Evolutionary conservation across 2,329 filamentous ascomycete genomes (phyloP).

Genomic region (Fusarium sp.): DNA sequence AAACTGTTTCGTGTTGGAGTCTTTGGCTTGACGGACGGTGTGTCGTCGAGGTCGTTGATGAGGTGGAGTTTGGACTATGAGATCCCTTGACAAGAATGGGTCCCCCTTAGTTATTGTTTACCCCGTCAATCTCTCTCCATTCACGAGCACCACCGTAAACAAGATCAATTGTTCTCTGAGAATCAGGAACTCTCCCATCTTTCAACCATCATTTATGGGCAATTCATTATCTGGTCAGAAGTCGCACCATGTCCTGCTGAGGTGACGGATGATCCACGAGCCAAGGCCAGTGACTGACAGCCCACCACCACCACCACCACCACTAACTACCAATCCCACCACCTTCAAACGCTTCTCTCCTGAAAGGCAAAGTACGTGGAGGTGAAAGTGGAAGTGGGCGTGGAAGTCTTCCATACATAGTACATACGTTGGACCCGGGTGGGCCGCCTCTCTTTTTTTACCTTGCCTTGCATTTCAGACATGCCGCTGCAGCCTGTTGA

Average conservation of each 20-base stretch:
- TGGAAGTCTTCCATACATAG: slow-evolving; percentile 2
- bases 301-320: slow-evolving; percentile 15
- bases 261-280: slow-evolving; percentile 21
- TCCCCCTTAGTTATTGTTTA: slow-evolving; percentile 6
- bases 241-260: slow-evolving; percentile 17
- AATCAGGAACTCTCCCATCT: background rate
- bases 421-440: background rate
- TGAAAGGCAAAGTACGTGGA: background rate
- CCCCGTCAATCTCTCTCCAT: slow-evolving; percentile 2
- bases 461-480: slow-evolving; percentile 22
- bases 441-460: background rate
- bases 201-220: background rate
- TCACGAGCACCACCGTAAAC: background rate
- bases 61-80: slow-evolving; percentile 25
- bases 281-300: slow-evolving; percentile 20
- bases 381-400: background rate
- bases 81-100: slow-evolving; percentile 25
- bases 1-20: slow-evolving; percentile 22
- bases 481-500: slow-evolving; percentile 27
- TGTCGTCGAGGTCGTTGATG: slow-evolving; percentile 32
- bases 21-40: slow-evolving; percentile 18
- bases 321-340: slow-evolving; percentile 1
- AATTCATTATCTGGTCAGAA: background rate
- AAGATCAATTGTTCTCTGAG: background rate
- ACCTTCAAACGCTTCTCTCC: slow-evolving; percentile 9